These are phyloP conservation scores for Carpinus viminea DNA, from an alignment of 306 rosid species.

Conservation along the genomic window DNA sequence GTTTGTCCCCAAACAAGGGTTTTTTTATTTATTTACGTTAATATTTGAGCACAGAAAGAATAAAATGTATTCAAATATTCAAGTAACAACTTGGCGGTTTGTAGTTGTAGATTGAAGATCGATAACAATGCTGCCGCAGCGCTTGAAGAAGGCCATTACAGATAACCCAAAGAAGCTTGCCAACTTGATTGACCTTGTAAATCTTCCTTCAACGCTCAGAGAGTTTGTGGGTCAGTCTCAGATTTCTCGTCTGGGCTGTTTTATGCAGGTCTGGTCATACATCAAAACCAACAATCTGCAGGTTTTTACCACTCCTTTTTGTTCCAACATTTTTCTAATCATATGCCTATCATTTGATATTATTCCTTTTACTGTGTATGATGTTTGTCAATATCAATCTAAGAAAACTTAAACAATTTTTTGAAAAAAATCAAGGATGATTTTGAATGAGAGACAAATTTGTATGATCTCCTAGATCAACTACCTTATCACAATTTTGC, in stretches of 20 bases:
- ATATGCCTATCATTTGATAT: background rate
- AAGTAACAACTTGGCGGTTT: background rate
- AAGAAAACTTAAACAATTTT: background rate
- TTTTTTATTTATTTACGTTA: background rate
- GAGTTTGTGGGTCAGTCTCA: slow-evolving; percentile 87
- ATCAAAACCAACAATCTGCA: slow-evolving; percentile 85
- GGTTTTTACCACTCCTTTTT: slow-evolving; percentile 39
- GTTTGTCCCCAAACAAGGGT: background rate
- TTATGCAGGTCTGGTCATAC: slow-evolving; percentile 77
- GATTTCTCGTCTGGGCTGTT: slow-evolving; percentile 82
- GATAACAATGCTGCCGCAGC: slow-evolving; percentile 61
- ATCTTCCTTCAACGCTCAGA: slow-evolving; percentile 72
- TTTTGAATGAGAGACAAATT: background rate
- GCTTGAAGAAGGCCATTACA: slow-evolving; percentile 53
- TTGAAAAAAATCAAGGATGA: background rate
- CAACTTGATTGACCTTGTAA: slow-evolving; percentile 82
- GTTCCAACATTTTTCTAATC: background rate
- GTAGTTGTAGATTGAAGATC: slow-evolving; percentile 7
- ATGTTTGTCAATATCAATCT: background rate
- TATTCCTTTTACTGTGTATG: background rate
- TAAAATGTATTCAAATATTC: background rate
- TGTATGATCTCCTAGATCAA: slow-evolving; percentile 1
- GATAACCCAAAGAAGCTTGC: slow-evolving; percentile 94
- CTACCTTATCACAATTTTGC: background rate
- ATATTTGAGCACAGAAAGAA: background rate